Evolutionary conservation across 1,284 basidiomycete species (phyloP).

Genomic region (Trametes pubescens): DNA sequence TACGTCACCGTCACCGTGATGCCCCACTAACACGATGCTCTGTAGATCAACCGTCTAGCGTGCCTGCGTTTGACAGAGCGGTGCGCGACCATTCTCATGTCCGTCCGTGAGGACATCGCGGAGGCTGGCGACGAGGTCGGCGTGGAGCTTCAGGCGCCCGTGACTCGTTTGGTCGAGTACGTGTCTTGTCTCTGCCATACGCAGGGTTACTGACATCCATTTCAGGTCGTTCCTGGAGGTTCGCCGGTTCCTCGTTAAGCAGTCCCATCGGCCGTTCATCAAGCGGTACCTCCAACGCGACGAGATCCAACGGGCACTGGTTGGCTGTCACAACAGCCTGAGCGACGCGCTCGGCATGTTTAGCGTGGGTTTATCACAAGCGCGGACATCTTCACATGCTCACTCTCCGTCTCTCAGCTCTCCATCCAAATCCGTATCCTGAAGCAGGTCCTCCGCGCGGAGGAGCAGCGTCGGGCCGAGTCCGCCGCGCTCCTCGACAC

Average conservation of each 20-base stretch:
- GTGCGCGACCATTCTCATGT: slow-evolving; percentile 57
- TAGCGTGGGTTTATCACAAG: slow-evolving; percentile 18
- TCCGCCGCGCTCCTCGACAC: slow-evolving; percentile 39
- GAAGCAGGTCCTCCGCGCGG: slow-evolving; percentile 57
- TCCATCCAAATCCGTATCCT: slow-evolving; percentile 69
- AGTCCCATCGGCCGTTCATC: slow-evolving; percentile 73
- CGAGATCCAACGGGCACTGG: slow-evolving; percentile 67
- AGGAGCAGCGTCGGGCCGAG: slow-evolving; percentile 43
- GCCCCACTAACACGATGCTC: slow-evolving; percentile 6
- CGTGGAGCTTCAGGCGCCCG: slow-evolving; percentile 48
- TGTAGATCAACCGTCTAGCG: slow-evolving; percentile 62
- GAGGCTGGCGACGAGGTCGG: slow-evolving; percentile 49
- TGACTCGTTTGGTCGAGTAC: slow-evolving; percentile 59
- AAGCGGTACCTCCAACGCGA: slow-evolving; percentile 82
- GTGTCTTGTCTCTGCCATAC: slow-evolving; percentile 35
- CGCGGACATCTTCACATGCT: neutral
- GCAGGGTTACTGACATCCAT: neutral
- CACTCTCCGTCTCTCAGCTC: slow-evolving; percentile 38
- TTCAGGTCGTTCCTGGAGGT: slow-evolving; percentile 48
- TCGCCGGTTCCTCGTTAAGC: slow-evolving; percentile 61
- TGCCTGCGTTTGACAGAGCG: slow-evolving; percentile 61
- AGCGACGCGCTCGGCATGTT: slow-evolving; percentile 35
- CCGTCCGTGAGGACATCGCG: slow-evolving; percentile 53
- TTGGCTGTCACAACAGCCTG: slow-evolving; percentile 55
- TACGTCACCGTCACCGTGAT: slow-evolving; percentile 10